Evolutionary conservation across 2,329 filamentous ascomycete genomes (phyloP).

Genomic region (Cadophora sp.): DNA sequence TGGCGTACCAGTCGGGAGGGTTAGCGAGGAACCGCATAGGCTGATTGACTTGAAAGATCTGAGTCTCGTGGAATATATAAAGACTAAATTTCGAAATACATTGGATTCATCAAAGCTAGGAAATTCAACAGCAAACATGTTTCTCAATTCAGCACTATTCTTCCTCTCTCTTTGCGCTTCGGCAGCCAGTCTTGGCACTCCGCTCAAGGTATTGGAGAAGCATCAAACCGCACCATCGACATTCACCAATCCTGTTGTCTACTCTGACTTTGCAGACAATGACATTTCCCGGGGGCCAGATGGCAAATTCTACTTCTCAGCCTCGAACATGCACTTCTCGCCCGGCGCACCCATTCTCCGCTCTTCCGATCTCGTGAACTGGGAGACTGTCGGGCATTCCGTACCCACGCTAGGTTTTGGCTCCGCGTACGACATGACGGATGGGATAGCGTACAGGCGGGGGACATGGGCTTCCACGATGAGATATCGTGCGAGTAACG

Average conservation of each 20-base stretch:
- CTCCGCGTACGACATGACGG: constrained; percentile 55
- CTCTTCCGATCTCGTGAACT: constrained; percentile 62
- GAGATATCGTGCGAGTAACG: constrained; percentile 55
- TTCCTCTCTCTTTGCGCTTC: not conserved
- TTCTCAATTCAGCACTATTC: not conserved
- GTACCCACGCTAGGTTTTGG: constrained; percentile 55
- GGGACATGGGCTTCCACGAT: constrained; percentile 64
- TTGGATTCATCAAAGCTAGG: not conserved
- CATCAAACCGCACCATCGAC: not conserved
- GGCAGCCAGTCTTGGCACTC: not conserved
- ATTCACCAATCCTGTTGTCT: constrained; percentile 1
- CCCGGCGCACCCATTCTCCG: constrained; percentile 61
- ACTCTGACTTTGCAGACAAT: constrained; percentile 7
- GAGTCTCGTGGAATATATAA: not conserved
- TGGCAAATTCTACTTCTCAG: constrained; percentile 57
- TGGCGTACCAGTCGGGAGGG: not conserved
- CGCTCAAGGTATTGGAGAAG: not conserved
- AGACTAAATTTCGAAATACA: not conserved
- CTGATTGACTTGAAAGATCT: not conserved
- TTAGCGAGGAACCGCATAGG: not conserved
- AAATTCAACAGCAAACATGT: not conserved
- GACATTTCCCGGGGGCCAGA: constrained; percentile 8
- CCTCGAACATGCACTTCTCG: constrained; percentile 62
- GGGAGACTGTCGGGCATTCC: constrained; percentile 55
- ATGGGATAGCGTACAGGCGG: constrained; percentile 54